Percentiles rank a stretch among this genome's conserved stretches.
phyloP scores from a whole-genome alignment of 208 protist species.

The Crithidia acanthocephali region DNA sequence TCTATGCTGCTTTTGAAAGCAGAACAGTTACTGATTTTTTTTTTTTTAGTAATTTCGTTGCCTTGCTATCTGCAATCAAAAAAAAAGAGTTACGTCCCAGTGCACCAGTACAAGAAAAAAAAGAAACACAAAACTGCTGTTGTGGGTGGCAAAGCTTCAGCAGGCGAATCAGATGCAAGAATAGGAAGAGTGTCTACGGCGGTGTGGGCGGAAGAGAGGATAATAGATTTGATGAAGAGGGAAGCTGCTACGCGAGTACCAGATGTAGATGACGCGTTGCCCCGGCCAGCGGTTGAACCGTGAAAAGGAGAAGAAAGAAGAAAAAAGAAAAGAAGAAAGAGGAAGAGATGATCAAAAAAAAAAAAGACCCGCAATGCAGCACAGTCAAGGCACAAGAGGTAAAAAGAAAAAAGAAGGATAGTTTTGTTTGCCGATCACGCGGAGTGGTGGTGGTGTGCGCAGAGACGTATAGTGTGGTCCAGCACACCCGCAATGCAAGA shows the following conservation, averaged over 20 bases:
- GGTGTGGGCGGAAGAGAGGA: neutral
- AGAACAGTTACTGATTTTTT: constrained; percentile 1
- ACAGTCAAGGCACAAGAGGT: neutral
- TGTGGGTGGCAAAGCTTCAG: neutral
- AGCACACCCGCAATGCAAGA: neutral
- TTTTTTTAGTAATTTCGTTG: neutral
- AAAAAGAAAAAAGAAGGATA: neutral
- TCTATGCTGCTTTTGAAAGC: neutral
- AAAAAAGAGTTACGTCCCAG: neutral
- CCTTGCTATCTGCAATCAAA: neutral
- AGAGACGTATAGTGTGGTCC: neutral
- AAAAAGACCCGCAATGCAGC: neutral
- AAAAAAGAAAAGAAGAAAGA: neutral
- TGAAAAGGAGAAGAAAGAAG: neutral
- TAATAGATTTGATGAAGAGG: neutral
- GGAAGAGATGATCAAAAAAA: neutral
- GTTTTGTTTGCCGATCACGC: no score
- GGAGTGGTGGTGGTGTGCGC: neutral
- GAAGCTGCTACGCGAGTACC: no score
- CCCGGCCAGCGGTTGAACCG: neutral
- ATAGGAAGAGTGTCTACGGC: no score
- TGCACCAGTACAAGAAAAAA: neutral
- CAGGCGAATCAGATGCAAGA: no score
- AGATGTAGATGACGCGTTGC: no score
- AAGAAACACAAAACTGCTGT: neutral